phyloP scores from a whole-genome alignment of 2,329 filamentous ascomycete genomes.

The Nigrospora osmanthi region DNA sequence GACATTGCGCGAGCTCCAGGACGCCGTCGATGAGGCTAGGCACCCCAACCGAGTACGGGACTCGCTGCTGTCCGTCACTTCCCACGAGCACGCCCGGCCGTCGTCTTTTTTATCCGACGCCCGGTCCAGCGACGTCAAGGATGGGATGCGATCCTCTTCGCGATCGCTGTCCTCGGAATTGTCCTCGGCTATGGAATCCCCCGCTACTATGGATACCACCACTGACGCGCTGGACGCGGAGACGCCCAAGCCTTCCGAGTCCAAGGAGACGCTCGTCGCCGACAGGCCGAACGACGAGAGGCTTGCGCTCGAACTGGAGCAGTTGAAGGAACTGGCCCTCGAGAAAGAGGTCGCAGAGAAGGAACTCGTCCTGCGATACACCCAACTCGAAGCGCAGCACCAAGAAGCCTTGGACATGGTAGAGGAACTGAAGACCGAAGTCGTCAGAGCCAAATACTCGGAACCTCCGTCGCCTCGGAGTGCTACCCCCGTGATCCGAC shows the following conservation, averaged over 20 bases:
- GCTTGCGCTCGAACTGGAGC: slow-evolving; percentile 59
- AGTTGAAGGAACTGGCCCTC: slow-evolving; percentile 59
- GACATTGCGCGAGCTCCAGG: slow-evolving; percentile 76
- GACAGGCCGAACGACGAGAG: slow-evolving; percentile 29
- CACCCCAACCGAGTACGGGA: slow-evolving; percentile 50
- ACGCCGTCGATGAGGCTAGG: slow-evolving; percentile 71
- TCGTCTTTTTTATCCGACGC: slow-evolving; percentile 79
- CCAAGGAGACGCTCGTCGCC: slow-evolving; percentile 27
- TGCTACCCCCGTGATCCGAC: slow-evolving; percentile 72
- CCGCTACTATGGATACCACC: slow-evolving; percentile 49
- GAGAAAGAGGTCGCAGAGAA: slow-evolving; percentile 73
- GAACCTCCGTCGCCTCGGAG: slow-evolving; percentile 55
- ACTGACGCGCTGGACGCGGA: slow-evolving; percentile 43
- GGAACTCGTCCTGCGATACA: slow-evolving; percentile 69
- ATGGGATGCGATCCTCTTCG: slow-evolving; percentile 64
- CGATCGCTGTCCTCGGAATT: slow-evolving; percentile 91
- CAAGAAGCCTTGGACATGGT: slow-evolving; percentile 76
- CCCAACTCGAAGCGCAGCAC: slow-evolving; percentile 76
- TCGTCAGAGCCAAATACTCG: slow-evolving; percentile 65
- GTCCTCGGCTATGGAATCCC: slow-evolving; percentile 76
- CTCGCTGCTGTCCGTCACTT: slow-evolving; percentile 46
- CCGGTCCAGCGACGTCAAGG: slow-evolving; percentile 63
- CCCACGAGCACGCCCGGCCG: slow-evolving; percentile 48
- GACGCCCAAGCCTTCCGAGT: slow-evolving; percentile 34
- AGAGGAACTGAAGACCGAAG: slow-evolving; percentile 82